Conservation (phyloP, 495 filamentous ascomycete species). For the Bacidia rubella region DNA sequence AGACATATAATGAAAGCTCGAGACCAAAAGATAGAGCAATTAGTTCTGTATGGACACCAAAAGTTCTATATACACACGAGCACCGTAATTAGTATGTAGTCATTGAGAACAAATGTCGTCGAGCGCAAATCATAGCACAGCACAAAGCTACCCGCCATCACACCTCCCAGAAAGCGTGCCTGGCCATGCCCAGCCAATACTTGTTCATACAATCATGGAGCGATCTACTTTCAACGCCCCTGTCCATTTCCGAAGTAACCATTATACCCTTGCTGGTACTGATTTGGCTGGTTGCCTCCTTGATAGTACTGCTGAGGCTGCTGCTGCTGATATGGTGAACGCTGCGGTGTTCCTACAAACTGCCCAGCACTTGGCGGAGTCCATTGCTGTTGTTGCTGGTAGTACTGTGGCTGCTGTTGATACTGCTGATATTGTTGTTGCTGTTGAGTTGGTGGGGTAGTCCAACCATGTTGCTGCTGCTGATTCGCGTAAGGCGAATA, state of each 20-base stretch:
- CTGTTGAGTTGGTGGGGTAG: conserved; percentile 11
- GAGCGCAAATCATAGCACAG: no score
- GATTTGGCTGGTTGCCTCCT: conserved; percentile 26
- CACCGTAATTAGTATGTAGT: no score
- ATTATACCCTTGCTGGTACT: conserved; percentile 22
- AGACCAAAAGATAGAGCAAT: no score
- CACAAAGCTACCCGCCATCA: no score
- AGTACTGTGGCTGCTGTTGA: conserved; percentile 14
- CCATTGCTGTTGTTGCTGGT: conserved; percentile 13
- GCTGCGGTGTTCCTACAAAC: conserved; percentile 6
- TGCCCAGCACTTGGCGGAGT: conserved; percentile 5
- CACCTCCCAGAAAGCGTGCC: no score
- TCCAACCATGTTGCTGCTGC: conserved; percentile 10
- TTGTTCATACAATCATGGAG: no score
- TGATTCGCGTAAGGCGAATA: conserved; percentile 1
- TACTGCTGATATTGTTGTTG: conserved; percentile 12
- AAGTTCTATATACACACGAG: no score
- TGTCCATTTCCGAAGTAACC: conserved; percentile 16
- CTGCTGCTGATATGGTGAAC: conserved; percentile 13
- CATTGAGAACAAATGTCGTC: no score
- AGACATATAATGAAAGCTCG: no score
- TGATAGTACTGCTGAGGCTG: conserved; percentile 12
- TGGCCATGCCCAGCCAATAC: no score
- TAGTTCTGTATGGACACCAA: no score
- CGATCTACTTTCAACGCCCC: no score